A percentile compares a stretch with the other conserved stretches of the same genome.
phyloP scores from a whole-genome alignment of 2,329 filamentous ascomycete genomes.

The Blumeria hordei region DNA sequence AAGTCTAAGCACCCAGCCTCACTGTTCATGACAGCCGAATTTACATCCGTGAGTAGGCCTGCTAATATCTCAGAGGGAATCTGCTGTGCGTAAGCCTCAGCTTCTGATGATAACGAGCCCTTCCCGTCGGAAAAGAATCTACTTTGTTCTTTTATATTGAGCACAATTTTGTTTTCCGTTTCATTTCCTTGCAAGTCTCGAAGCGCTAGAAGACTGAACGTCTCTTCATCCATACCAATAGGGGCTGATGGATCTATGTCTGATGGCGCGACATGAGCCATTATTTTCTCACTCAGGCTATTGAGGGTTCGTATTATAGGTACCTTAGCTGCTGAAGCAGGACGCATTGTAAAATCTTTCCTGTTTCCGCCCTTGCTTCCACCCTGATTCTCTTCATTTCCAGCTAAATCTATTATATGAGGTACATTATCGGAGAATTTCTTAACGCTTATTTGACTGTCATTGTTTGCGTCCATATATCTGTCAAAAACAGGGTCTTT shows the following conservation, averaged over 20 bases:
- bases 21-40: slow-evolving; percentile 19
- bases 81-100: slow-evolving; percentile 37
- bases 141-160: slow-evolving; percentile 74
- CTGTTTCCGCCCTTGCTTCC: slow-evolving; percentile 60
- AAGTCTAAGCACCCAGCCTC: slow-evolving; percentile 32
- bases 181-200: slow-evolving; percentile 56
- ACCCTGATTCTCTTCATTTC: slow-evolving; percentile 86
- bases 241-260: slow-evolving; percentile 44
- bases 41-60: slow-evolving; percentile 37
- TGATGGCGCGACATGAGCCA: slow-evolving; percentile 62
- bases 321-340: slow-evolving; percentile 46
- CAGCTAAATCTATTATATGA: slow-evolving; percentile 75
- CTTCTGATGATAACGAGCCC: slow-evolving; percentile 17
- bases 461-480: slow-evolving; percentile 54
- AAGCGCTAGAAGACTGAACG: slow-evolving; percentile 50
- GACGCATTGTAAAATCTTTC: slow-evolving; percentile 76
- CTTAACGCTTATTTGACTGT: slow-evolving; percentile 25
- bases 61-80: slow-evolving; percentile 43
- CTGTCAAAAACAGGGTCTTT: slow-evolving; percentile 64
- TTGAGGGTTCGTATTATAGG: slow-evolving; percentile 81
- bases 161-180: slow-evolving; percentile 51
- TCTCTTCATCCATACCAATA: slow-evolving; percentile 44
- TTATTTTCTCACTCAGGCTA: slow-evolving; percentile 74
- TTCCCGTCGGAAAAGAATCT: slow-evolving; percentile 47
- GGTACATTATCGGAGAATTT: slow-evolving; percentile 45